phyloP scores from a whole-genome alignment of 345 rosid genomes.

The Eucalyptus globulus region DNA sequence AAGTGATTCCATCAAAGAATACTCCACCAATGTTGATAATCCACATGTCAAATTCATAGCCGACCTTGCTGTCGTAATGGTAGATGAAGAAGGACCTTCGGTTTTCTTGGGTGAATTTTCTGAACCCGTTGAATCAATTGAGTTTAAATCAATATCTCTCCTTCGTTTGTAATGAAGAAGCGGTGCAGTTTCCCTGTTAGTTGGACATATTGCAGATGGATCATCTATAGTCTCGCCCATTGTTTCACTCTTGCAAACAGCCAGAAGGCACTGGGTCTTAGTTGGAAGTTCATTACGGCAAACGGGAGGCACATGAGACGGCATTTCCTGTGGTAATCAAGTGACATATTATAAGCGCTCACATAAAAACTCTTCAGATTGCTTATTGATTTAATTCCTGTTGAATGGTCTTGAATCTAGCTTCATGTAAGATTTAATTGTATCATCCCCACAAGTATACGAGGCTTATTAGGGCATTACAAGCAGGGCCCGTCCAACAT shows the following conservation, averaged over 20 bases:
- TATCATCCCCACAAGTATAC: background rate
- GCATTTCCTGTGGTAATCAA: background rate
- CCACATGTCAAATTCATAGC: slow-evolving; percentile 38
- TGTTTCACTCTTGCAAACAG: slow-evolving; percentile 35
- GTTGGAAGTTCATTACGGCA: slow-evolving; percentile 19
- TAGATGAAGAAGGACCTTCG: slow-evolving; percentile 63
- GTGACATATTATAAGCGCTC: background rate
- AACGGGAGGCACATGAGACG: background rate
- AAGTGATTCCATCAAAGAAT: slow-evolving; percentile 56
- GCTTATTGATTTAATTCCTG: background rate
- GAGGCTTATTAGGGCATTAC: background rate
- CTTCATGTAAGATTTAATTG: background rate
- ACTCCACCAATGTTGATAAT: slow-evolving; percentile 71
- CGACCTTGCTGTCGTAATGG: slow-evolving; percentile 35
- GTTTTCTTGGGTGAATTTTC: slow-evolving; percentile 45
- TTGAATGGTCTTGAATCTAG: background rate
- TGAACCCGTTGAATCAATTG: slow-evolving; percentile 26
- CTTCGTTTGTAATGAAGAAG: slow-evolving; percentile 71
- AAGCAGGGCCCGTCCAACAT: background rate
- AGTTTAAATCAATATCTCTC: slow-evolving; percentile 35
- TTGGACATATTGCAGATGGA: slow-evolving; percentile 8
- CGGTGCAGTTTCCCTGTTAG: slow-evolving; percentile 47
- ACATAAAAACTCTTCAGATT: background rate
- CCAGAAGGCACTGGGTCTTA: slow-evolving; percentile 8
- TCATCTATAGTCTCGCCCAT: slow-evolving; percentile 11